Evolutionary conservation across 495 filamentous ascomycete species (phyloP), one percentile per base, ranked within the genome.

Genomic region (Entonaema liquescens): DNA sequence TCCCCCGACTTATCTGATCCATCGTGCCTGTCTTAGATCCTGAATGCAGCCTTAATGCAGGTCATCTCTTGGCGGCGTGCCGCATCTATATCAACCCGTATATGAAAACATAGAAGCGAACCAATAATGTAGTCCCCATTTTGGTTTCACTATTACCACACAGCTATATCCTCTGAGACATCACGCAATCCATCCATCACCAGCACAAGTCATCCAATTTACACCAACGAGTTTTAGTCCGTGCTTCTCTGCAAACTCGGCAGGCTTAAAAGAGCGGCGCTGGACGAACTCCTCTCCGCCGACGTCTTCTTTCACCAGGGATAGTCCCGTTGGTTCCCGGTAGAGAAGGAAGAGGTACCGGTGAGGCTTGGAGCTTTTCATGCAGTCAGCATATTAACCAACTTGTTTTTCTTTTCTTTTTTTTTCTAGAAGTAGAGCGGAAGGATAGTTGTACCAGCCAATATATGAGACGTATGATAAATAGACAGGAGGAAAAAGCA

Each of bases 201-300:
- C 75, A 3, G 70, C 75, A 31, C 75, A 72, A 6, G 57, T 67
- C 73, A 76, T 75, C 75, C 75, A 76, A 29, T 77, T 76, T 0
- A 73, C 59, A 6, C 63, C 67, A 9, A 74, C 72, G 19, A 76
- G 65, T 5, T 42, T 60, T 44, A 77, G 60, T 1, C 73, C 73
- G 40, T 77, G 68, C 49, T 42, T 60, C 42, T 52, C 71, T 1
- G 68, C 73, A 28, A 76, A 77, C 47, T 63, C 70, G 1, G 58
- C 70, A 2, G 68, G 67, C 17, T 49, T 60, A 50, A 77, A 77
- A 5, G 57, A 69, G 11, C 71, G 70, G 15, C 75, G 31, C 29
- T 76, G 61, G 11, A 76, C 71, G 59, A 76, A 77, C 49, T 76
- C 75, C 50, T 77, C 73, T 11, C 71, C 75, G 19, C 75, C 73